Conservation (phyloP, 345 rosid species). For the Moringa oleifera region DNA sequence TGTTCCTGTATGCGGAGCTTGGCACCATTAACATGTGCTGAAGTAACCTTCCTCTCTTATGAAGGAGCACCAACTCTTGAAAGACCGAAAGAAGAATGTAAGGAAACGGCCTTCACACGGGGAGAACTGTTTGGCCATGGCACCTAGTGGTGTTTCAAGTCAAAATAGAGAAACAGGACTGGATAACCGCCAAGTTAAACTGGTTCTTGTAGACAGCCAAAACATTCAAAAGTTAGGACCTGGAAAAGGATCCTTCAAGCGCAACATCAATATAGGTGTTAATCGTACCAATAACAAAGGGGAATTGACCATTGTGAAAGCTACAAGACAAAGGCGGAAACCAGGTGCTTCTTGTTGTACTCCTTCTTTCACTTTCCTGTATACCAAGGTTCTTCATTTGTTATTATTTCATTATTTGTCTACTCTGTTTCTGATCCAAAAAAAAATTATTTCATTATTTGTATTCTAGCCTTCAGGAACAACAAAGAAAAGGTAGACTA, state of each 20-base stretch:
- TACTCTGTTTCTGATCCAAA: no score
- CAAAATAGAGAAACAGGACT: conserved; percentile 59
- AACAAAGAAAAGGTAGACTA: no score
- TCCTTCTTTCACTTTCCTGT: not conserved
- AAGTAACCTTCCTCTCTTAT: conserved; percentile 21
- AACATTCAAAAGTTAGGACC: conserved; percentile 70
- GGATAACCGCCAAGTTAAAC: conserved; percentile 57
- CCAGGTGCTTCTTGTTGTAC: conserved; percentile 42
- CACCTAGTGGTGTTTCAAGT: conserved; percentile 49
- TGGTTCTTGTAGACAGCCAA: conserved; percentile 73
- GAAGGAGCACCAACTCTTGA: conserved; percentile 95
- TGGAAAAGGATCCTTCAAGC: conserved; percentile 63
- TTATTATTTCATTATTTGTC: no score
- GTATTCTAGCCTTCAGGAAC: no score
- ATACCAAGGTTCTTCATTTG: not conserved
- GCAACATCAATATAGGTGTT: conserved; percentile 49
- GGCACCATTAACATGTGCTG: conserved; percentile 17
- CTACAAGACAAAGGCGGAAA: conserved; percentile 73
- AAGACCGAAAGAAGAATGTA: conserved; percentile 84
- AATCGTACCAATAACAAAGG: conserved; percentile 54
- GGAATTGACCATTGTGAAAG: conserved; percentile 49
- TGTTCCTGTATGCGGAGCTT: conserved; percentile 16
- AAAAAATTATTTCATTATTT: no score
- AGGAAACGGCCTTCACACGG: conserved; percentile 66
- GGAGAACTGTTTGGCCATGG: conserved; percentile 57